Base-by-base conservation (phyloP, 306 rosid species). In the Quercus parvula region DNA sequence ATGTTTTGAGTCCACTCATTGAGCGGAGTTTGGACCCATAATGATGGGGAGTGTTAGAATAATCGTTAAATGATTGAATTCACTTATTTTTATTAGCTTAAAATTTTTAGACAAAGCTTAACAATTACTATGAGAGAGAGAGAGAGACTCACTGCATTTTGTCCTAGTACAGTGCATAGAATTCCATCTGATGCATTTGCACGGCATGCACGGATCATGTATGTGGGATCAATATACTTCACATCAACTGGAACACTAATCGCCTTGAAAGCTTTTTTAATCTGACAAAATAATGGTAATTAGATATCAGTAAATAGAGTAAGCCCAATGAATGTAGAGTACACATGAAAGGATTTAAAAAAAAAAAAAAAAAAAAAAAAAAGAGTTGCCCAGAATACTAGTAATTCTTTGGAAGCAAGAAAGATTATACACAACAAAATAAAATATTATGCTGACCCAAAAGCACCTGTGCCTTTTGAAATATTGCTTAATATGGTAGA, bases 161-260 rank as follows among this genome's bases (percentile, higher is more conserved):
- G 99, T 74, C 99, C 98, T 51, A 96, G 89, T 64, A 96, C 99
- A 46, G 99, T 84, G 74, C 99, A 96, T 59, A 93, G 82, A 87
- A 96, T 96, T 84, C 98, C 98, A 88, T 96, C 99, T 44, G 98
- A 96, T 76, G 99, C 99, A 75, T 96, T 96, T 81, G 98, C 99
- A 30, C 99, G 98, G 76, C 87, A 79, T 4, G 97, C 98, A 33
- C 99, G 99, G 78, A 96, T 93, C 98, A 96, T 96, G 83, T 96
- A 96, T 0, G 98, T 96, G 38, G 99, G 99, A 86, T 96, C 99
- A 77, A 96, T 91, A 76, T 90, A 96, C 87, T 96, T 96, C 82
- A 93, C 93, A 73, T 96, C 99, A 78, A 89, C 99, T 33, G 97
- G 91, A 86, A 86, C 82, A 28, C 88, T 94, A 33, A 88, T 75